Evolutionary conservation across 2,329 filamentous ascomycete genomes (phyloP).

Genomic region (Sarocladium brachiariae): DNA sequence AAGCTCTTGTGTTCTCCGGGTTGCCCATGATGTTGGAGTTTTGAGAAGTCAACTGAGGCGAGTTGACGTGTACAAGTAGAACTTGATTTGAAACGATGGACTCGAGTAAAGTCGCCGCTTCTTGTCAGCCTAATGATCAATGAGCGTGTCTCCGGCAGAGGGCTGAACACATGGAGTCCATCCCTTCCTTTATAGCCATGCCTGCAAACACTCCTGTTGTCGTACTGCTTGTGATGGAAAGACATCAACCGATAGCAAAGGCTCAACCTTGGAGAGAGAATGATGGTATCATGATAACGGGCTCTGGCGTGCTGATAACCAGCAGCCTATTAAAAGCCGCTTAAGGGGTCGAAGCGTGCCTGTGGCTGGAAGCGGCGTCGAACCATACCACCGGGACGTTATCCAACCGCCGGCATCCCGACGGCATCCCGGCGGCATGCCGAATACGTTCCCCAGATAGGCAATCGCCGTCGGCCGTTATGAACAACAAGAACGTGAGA

Average conservation of each 20-base stretch:
- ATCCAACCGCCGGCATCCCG: slow-evolving; percentile 9
- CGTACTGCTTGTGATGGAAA: neutral
- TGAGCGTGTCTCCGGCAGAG: neutral
- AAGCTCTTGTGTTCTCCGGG: slow-evolving; percentile 10
- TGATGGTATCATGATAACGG: slow-evolving; percentile 18
- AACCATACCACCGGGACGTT: slow-evolving; percentile 7
- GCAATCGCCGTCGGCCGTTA: neutral
- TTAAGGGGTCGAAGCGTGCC: neutral
- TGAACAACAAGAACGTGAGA: neutral
- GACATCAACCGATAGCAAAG: no score
- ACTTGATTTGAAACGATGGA: no score
- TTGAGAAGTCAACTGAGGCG: no score
- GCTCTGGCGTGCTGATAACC: slow-evolving; percentile 19
- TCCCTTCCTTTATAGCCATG: neutral
- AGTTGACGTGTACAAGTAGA: no score
- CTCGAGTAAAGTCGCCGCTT: no score
- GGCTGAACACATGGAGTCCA: neutral
- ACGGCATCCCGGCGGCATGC: slow-evolving; percentile 18
- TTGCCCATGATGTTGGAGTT: no score
- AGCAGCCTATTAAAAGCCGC: slow-evolving; percentile 12
- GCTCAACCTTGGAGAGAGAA: neutral
- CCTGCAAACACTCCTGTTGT: neutral
- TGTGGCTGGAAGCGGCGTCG: no score
- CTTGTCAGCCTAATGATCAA: neutral
- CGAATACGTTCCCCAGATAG: slow-evolving; percentile 9